Conservation (phyloP, 192 early-diverging fungal genomes). For the Coemansia sp. region DNA sequence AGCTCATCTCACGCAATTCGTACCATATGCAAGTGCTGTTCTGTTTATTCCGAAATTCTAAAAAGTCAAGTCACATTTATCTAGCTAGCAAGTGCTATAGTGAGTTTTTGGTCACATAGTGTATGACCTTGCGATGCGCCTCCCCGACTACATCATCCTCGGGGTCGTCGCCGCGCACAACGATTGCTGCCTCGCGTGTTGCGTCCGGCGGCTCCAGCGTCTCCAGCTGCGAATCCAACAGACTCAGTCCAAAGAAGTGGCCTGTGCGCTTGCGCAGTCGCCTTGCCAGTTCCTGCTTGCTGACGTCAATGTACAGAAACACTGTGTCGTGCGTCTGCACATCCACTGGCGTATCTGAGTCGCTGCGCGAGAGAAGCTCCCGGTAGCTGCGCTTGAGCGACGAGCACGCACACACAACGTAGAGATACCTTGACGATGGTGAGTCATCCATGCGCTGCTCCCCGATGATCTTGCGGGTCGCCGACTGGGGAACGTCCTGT, state of each 20-base stretch:
- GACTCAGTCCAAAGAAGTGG: slow-evolving; percentile 58
- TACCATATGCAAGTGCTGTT: neutral
- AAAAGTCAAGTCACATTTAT: no score
- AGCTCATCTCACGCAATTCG: neutral
- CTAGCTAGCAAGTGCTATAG: neutral
- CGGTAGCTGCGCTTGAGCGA: slow-evolving; percentile 62
- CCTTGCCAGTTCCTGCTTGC: slow-evolving; percentile 41
- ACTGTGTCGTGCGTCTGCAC: slow-evolving; percentile 33
- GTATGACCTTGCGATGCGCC: slow-evolving; percentile 8
- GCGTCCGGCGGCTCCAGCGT: slow-evolving; percentile 57
- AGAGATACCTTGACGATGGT: slow-evolving; percentile 10
- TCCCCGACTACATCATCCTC: slow-evolving; percentile 21
- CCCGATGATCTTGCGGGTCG: slow-evolving; percentile 1
- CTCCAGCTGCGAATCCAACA: slow-evolving; percentile 64
- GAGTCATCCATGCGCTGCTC: neutral
- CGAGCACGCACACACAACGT: slow-evolving; percentile 66
- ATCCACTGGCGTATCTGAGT: slow-evolving; percentile 15
- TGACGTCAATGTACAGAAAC: slow-evolving; percentile 63
- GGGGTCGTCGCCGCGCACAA: slow-evolving; percentile 24
- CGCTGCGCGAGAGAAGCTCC: slow-evolving; percentile 56
- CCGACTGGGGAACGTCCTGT: neutral
- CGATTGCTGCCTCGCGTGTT: slow-evolving; percentile 34
- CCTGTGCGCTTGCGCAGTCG: slow-evolving; percentile 53
- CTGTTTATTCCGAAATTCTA: no score
- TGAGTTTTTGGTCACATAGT: slow-evolving; percentile 16